These are phyloP conservation scores for Nothophoma quercina DNA, from an alignment of 2,329 filamentous ascomycete species.

Conservation along the genomic window DNA sequence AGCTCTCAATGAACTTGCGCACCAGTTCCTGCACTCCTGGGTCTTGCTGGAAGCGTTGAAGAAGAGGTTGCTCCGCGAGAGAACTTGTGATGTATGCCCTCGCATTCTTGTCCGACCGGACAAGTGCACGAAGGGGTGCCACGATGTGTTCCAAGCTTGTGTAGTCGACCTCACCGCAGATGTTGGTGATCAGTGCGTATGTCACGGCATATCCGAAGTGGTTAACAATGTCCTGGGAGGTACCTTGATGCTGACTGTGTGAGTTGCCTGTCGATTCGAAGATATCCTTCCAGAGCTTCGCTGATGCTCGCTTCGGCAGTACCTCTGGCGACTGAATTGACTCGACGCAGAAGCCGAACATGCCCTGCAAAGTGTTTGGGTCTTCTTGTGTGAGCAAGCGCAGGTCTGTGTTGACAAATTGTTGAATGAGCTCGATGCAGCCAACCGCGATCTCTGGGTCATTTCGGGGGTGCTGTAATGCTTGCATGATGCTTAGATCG, in stretches of 20 bases:
- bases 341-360: slow-evolving; percentile 75
- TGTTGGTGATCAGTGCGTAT: slow-evolving; percentile 41
- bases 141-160: slow-evolving; percentile 45
- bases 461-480: slow-evolving; percentile 67
- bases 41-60: slow-evolving; percentile 41
- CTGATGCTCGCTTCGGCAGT: slow-evolving; percentile 75
- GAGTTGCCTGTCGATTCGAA: slow-evolving; percentile 44
- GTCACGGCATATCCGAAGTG: slow-evolving; percentile 44
- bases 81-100: slow-evolving; percentile 41
- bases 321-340: slow-evolving; percentile 76
- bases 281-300: slow-evolving; percentile 71
- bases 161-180: slow-evolving; percentile 47
- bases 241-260: slow-evolving; percentile 36
- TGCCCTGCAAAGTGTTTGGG: slow-evolving; percentile 65
- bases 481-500: slow-evolving; percentile 68
- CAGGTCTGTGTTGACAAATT: slow-evolving; percentile 68
- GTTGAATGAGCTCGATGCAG: slow-evolving; percentile 74
- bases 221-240: slow-evolving; percentile 45
- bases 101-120: slow-evolving; percentile 42
- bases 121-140: slow-evolving; percentile 42
- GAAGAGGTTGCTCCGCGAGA: slow-evolving; percentile 38
- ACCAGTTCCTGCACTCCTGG: slow-evolving; percentile 38
- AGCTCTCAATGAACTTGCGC: slow-evolving; percentile 45
- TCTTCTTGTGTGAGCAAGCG: slow-evolving; percentile 69
- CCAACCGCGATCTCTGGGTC: slow-evolving; percentile 78